Evolutionary conservation across 805 yeast genomes (phyloP), one percentile per base, ranked within the genome.

Genomic region (Candida sphagnicola): DNA sequence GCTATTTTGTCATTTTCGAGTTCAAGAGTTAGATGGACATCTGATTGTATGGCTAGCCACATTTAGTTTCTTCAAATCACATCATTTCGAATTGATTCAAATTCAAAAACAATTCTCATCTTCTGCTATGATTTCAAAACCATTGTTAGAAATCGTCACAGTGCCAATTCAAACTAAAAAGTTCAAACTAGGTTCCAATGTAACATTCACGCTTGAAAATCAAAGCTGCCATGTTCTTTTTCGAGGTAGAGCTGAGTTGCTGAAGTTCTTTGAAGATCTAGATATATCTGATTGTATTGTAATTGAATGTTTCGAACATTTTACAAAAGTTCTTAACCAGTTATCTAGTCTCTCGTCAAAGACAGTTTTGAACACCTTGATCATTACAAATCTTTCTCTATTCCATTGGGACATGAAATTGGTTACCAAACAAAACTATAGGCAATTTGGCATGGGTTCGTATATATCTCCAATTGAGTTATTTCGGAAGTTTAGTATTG

Each of bases 321-420:
- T 33, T 13, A 14, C n/a, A n/a, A 14, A 4, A 6, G 23, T 33
- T 8, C 23, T 33, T 14, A 16, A 33, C 12, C 12, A 33, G 23
- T 13, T 33, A 19, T 5, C 10, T 23, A 18, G 13, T 16, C 17
- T 33, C 8, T 5, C 21, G 13, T 33, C 28, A 5, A 8, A 14
- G 11, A 18, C n/a, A 3, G 35, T 33, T 4, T 33, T 33, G n/a
- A 33, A 33, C 18, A 33, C 35, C 11, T 23, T 33, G 18, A 33
- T 33, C 11, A 23, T 33, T 4, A 8, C 28, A 6, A 60, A 60
- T 43, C 28, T 65, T n/a, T 64, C 70, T 2, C 48, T 56, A n/a
- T 63, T 53, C 39, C 59, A 52, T 41, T 65, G 68, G 68, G 57
- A 57, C 5, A 41, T 57, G 25, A 53, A 49, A 34, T 19, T 42